Evolutionary conservation across 257 asterid species (phyloP).

Genomic region (Solanum bukasovii): DNA sequence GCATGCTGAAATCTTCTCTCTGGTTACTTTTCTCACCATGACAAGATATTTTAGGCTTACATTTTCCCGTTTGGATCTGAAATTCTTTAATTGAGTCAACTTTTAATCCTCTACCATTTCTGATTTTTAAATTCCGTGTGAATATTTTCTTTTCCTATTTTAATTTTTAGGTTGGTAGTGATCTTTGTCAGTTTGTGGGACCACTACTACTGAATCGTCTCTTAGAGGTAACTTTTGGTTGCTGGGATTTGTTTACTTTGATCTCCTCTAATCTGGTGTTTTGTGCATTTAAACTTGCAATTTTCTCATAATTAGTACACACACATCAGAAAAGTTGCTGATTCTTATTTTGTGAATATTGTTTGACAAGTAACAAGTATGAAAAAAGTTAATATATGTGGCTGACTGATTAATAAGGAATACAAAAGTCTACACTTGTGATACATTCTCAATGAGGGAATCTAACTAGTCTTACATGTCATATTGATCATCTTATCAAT

Average conservation of each 20-base stretch:
- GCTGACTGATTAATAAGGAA: not conserved
- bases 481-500: not conserved
- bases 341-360: not conserved
- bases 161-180: constrained; percentile 58
- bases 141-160: not conserved
- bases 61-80: not conserved
- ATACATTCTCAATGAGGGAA: not conserved
- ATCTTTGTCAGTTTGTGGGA: constrained; percentile 82
- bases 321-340: not conserved
- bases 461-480: not conserved
- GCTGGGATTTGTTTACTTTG: not conserved
- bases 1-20: not conserved
- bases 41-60: not conserved
- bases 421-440: not conserved
- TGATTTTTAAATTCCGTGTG: not conserved
- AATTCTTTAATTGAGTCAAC: not conserved
- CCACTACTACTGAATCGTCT: constrained; percentile 70
- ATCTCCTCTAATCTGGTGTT: not conserved
- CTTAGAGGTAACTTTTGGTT: constrained; percentile 37
- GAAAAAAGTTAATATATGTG: not conserved
- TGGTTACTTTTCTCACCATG: not conserved
- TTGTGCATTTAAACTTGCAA: not conserved
- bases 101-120: not conserved
- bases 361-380: not conserved
- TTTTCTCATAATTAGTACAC: not conserved